Percentiles rank a stretch among this genome's conserved stretches.
phyloP scores from a whole-genome alignment of 2,329 filamentous ascomycete species.

The Pyricularia pennisetigena region DNA sequence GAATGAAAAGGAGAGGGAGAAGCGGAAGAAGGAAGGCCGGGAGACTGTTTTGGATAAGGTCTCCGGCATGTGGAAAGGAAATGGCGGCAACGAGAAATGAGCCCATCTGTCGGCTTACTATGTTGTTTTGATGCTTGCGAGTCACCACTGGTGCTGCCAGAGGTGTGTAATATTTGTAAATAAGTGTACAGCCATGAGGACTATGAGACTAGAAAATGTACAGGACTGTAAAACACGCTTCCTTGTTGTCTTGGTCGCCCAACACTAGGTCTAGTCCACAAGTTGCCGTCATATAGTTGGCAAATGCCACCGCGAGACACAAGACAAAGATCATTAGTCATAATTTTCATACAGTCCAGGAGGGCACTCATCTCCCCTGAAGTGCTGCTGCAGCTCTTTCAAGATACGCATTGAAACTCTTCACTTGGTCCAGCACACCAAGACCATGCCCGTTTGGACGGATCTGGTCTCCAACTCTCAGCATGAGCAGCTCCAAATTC shows the following conservation, averaged over 20 bases:
- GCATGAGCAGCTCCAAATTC: slow-evolving; percentile 47
- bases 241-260: neutral
- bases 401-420: slow-evolving; percentile 53
- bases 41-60: slow-evolving; percentile 32
- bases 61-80: slow-evolving; percentile 18
- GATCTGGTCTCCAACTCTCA: slow-evolving; percentile 43
- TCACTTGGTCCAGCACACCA: slow-evolving; percentile 41
- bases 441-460: slow-evolving; percentile 35
- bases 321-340: neutral
- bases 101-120: neutral
- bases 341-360: neutral
- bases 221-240: neutral
- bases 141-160: neutral
- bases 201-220: neutral
- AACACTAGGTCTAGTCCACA: neutral
- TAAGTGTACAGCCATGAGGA: neutral
- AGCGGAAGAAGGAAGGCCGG: slow-evolving; percentile 47
- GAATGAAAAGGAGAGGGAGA: slow-evolving; percentile 41
- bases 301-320: neutral
- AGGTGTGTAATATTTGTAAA: neutral
- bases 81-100: neutral
- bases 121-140: neutral
- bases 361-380: slow-evolving; percentile 23
- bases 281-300: neutral
- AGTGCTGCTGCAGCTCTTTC: slow-evolving; percentile 49